A percentile compares a stretch with the other conserved stretches of the same genome.
Evolutionary conservation across 2,329 filamentous ascomycete species (phyloP).

Genomic region (Chaetomium sp.): DNA sequence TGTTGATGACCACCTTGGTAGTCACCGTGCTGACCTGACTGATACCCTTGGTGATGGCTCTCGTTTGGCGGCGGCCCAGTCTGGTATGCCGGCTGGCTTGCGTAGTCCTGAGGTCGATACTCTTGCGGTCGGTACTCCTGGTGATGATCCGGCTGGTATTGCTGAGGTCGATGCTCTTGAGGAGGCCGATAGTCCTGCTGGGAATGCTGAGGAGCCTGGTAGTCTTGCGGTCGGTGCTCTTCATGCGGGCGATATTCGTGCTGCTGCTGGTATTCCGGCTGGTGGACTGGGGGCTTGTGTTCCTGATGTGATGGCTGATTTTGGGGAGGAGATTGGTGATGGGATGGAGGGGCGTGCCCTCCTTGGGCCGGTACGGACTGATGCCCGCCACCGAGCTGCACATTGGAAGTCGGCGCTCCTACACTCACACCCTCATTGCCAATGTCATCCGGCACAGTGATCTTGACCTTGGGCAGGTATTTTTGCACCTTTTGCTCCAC

Average conservation of each 20-base stretch:
- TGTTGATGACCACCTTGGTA: constrained; percentile 13
- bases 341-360: background rate
- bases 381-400: constrained; percentile 30
- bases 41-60: constrained; percentile 11
- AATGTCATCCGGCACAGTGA: constrained; percentile 40
- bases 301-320: constrained; percentile 24
- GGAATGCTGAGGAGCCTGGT: background rate
- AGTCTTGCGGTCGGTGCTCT: constrained; percentile 15
- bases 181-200: constrained; percentile 22
- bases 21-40: constrained; percentile 12
- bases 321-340: constrained; percentile 15
- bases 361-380: constrained; percentile 11
- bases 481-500: constrained; percentile 41
- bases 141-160: constrained; percentile 11
- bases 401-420: constrained; percentile 30
- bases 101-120: too few species aligned
- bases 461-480: constrained; percentile 41
- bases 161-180: constrained; percentile 14
- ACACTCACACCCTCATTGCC: constrained; percentile 41
- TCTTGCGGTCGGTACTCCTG: constrained; percentile 18
- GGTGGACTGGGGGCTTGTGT: constrained; percentile 14
- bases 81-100: too few species aligned
- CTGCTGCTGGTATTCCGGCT: constrained; percentile 20
- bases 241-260: constrained; percentile 18
- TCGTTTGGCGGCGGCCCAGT: background rate